phyloP scores from a whole-genome alignment of 106 monocot species.

The Iris macrosiphon region DNA sequence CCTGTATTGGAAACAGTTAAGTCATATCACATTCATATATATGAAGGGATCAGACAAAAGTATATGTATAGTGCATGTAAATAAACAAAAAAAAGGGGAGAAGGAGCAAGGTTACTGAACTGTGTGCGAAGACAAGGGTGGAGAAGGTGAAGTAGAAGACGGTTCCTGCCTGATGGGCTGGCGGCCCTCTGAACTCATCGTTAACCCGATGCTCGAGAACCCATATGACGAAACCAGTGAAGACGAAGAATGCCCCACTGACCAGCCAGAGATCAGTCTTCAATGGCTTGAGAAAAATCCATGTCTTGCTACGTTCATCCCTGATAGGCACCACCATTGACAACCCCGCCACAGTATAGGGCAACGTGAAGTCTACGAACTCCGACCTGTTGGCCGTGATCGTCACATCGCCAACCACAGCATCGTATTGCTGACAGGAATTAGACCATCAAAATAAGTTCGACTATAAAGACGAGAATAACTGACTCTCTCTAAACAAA shows the following conservation, averaged over 20 bases:
- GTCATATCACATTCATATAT: no score
- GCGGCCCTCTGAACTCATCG: background rate
- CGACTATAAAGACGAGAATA: no score
- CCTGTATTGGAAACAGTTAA: no score
- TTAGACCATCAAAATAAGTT: background rate
- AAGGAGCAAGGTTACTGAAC: background rate
- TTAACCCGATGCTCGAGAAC: constrained; percentile 4
- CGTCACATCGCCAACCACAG: constrained; percentile 8
- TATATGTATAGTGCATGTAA: no score
- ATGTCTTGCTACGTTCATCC: constrained; percentile 1
- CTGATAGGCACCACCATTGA: constrained; percentile 10
- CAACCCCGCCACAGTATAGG: constrained; percentile 17
- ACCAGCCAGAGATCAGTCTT: constrained; percentile 2
- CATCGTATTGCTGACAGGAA: constrained; percentile 10
- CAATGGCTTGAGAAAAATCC: constrained; percentile 10
- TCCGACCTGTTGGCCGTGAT: constrained; percentile 1
- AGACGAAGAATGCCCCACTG: constrained; percentile 9
- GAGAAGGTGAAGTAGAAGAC: constrained; percentile 15
- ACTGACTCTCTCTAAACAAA: no score
- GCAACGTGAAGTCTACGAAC: constrained; percentile 17
- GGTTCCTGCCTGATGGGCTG: background rate
- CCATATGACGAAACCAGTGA: constrained; percentile 16
- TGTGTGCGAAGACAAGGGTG: constrained; percentile 15
- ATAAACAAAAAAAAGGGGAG: no score
- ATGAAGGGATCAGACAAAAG: no score